Evolutionary conservation across 257 asterid genomes (phyloP).

Genomic region (Solanum commersonii): DNA sequence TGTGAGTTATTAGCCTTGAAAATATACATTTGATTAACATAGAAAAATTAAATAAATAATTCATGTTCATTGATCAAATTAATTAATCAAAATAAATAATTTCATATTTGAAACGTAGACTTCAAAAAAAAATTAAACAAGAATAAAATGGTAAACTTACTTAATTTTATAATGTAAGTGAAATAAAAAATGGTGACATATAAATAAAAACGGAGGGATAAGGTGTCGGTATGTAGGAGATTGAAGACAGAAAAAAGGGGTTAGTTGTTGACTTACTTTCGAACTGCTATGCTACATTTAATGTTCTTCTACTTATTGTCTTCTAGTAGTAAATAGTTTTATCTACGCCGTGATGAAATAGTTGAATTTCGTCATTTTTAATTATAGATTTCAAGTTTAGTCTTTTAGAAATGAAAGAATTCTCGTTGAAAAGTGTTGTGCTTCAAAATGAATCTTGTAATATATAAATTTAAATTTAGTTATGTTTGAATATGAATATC

Average conservation of each 20-base stretch:
- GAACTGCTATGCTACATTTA: neutral
- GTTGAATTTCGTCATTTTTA: neutral
- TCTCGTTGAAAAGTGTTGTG: neutral
- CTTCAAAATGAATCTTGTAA: neutral
- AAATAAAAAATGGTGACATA: no score
- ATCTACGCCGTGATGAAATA: neutral
- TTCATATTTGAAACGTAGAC: no score
- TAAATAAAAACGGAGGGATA: no score
- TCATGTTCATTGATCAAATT: no score
- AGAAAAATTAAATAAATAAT: no score
- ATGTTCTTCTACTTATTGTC: neutral
- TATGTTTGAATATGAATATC: neutral
- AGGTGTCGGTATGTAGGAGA: neutral
- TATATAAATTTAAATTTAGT: neutral
- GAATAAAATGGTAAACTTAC: fast-evolving
- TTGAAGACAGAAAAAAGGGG: neutral
- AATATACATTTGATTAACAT: no score
- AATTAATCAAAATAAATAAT: no score
- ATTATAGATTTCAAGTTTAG: neutral
- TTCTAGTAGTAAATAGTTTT: neutral
- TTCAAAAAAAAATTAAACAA: no score
- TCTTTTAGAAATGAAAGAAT: neutral
- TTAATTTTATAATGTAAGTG: no score
- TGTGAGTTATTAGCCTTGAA: no score
- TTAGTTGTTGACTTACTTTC: neutral